Conservation (phyloP, 176 grass and related monocot species). For the Avena eriantha region DNA sequence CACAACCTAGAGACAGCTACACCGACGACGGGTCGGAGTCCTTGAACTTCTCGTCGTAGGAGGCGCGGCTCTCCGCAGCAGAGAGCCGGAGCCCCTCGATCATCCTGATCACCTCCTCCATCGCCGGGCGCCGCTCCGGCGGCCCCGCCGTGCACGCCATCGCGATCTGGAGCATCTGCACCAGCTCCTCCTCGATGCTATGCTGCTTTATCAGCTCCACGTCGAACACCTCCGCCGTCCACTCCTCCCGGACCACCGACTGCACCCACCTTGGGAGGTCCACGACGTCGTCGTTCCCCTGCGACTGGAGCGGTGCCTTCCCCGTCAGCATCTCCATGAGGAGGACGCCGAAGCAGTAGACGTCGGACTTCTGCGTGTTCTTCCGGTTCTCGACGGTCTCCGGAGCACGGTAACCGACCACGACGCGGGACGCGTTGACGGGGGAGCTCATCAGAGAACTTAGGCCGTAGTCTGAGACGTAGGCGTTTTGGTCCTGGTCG, state of each 20-base stretch:
- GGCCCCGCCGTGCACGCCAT: slow-evolving; percentile 68
- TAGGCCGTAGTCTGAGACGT: slow-evolving; percentile 82
- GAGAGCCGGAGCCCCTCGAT: slow-evolving; percentile 74
- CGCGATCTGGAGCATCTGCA: slow-evolving; percentile 91
- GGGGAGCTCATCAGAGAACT: slow-evolving; percentile 61
- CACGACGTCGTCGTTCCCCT: slow-evolving; percentile 78
- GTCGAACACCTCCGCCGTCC: slow-evolving; percentile 97
- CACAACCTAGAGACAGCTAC: neutral
- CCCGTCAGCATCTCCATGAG: slow-evolving; percentile 94
- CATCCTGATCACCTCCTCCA: slow-evolving; percentile 90
- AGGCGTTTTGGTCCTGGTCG: slow-evolving; percentile 62
- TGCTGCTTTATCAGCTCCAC: slow-evolving; percentile 64
- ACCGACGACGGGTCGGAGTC: slow-evolving; percentile 52
- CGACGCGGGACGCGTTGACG: slow-evolving; percentile 57
- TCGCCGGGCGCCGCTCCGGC: slow-evolving; percentile 70
- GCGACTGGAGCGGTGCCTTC: slow-evolving; percentile 76
- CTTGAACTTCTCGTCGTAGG: slow-evolving; percentile 59
- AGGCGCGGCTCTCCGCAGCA: slow-evolving; percentile 63
- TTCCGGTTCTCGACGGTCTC: slow-evolving; percentile 81
- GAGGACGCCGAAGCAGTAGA: slow-evolving; percentile 92
- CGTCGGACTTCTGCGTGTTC: slow-evolving; percentile 80
- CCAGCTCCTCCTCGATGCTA: slow-evolving; percentile 88
- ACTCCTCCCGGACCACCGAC: slow-evolving; percentile 94
- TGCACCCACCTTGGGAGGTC: slow-evolving; percentile 93
- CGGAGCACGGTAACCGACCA: slow-evolving; percentile 83